These are phyloP conservation scores for Ceratocystis lukuohia DNA, from an alignment of 2,329 filamentous ascomycete genomes.

Conservation along the genomic window DNA sequence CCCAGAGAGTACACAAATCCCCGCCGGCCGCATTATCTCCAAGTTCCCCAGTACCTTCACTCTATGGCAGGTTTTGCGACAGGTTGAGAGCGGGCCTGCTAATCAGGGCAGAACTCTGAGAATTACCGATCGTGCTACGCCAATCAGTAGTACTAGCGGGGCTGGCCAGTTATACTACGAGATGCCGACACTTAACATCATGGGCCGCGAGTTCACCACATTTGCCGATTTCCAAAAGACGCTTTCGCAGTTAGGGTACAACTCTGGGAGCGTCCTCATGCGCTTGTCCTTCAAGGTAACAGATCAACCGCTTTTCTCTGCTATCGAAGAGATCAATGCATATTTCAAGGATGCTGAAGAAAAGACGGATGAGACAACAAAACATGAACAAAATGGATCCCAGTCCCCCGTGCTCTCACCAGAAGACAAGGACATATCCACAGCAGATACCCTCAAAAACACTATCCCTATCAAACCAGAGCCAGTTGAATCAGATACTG, in stretches of 20 bases:
- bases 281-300: constrained; percentile 65
- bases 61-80: constrained; percentile 77
- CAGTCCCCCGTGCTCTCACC: constrained; percentile 6
- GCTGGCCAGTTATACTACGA: constrained; percentile 79
- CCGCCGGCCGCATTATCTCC: constrained; percentile 57
- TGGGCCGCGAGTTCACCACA: constrained; percentile 63
- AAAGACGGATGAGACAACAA: constrained; percentile 17
- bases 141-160: constrained; percentile 41
- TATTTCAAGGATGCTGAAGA: constrained; percentile 50
- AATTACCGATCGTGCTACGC: constrained; percentile 70
- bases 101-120: constrained; percentile 52
- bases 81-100: constrained; percentile 70
- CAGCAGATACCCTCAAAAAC: constrained; percentile 12
- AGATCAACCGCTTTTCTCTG: constrained; percentile 67
- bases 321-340: constrained; percentile 65
- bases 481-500: constrained; percentile 21
- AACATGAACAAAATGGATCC: constrained; percentile 11
- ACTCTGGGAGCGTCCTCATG: constrained; percentile 67
- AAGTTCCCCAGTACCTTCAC: constrained; percentile 82
- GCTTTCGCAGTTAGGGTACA: constrained; percentile 73
- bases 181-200: constrained; percentile 68
- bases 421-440: not conserved
- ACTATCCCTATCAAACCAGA: not conserved
- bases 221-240: constrained; percentile 83
- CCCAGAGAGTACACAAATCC: constrained; percentile 48